These are phyloP conservation scores for Arabidopsis hybrid DNA, from an alignment of 441 rosid species.

Conservation along the genomic window DNA sequence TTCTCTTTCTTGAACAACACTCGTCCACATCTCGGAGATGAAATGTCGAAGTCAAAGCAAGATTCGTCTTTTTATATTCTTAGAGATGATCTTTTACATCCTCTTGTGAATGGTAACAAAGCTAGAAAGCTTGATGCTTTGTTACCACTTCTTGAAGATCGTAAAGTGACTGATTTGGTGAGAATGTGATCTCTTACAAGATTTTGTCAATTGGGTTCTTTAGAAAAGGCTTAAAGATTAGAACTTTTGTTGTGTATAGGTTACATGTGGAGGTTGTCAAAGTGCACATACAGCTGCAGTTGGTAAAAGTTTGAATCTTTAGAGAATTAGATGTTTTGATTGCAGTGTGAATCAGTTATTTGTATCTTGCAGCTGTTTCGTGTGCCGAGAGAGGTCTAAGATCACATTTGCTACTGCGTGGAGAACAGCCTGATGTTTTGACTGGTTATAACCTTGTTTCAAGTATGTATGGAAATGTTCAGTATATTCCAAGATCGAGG, in stretches of 20 bases:
- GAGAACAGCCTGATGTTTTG: conserved; percentile 82
- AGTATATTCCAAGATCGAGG: conserved; percentile 69
- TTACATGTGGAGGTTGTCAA: conserved; percentile 96
- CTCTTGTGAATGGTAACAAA: conserved; percentile 91
- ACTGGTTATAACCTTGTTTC: conserved; percentile 88
- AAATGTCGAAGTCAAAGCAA: conserved; percentile 38
- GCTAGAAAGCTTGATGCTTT: conserved; percentile 90
- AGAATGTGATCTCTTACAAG: conserved; percentile 33
- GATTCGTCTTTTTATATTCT: conserved; percentile 66
- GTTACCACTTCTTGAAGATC: conserved; percentile 69
- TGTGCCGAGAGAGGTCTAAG: conserved; percentile 88
- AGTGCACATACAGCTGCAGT: conserved; percentile 92
- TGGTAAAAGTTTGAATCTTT: conserved; percentile 52
- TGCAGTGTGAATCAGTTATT: conserved; percentile 16
- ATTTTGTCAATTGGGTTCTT: conserved; percentile 19
- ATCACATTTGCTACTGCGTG: conserved; percentile 86
- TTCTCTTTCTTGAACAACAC: conserved; percentile 52
- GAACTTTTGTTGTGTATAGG: conserved; percentile 50
- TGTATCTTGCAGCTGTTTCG: conserved; percentile 76
- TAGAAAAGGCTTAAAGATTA: conserved; percentile 3
- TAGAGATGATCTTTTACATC: conserved; percentile 93
- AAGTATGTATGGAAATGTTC: conserved; percentile 71
- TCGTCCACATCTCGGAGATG: conserved; percentile 55
- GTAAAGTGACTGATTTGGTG: conserved; percentile 83
- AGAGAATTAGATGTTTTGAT: conserved; percentile 10